Base-by-base conservation (phyloP, 164 flowering plant species). In the Pachysandra terminalis region DNA sequence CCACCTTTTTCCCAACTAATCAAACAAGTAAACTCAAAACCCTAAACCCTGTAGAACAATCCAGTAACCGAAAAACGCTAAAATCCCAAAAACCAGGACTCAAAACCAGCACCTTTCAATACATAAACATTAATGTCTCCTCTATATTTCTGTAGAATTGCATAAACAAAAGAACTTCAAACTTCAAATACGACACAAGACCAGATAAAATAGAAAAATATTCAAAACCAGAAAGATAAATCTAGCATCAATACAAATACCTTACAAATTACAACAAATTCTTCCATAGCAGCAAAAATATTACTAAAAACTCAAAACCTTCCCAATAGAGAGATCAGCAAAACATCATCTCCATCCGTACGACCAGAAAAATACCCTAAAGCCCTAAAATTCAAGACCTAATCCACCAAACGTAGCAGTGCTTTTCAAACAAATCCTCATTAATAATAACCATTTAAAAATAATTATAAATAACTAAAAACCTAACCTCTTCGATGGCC, bases 1-100 rank as follows among this genome's bases (percentile, higher is more conserved):
- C 61, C 64, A 45, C 71, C 56, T 27, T 21, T 41, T 28, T 22
- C 37, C 22, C 48, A 59, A 59, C 17, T 41, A 71, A 65, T 5
- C 60, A 61, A 64, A 68, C 13, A 61, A 68, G 27, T 70, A 66
- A 66, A 49, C n/a, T 22, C 63, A 59, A 59, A 54, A 45, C 41
- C 66, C 69, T 48, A 26, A 54, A 67, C 41, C 35, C 68, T 22
- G 41, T 45, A 70, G 21, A 61, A 35, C 48, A 56, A 52, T 23
- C 15, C 22, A 41, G 41, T 48, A 59, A 70, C 58, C 59, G 66
- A 37, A 65, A 58, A 51, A 15, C 55, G 23, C 41, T 32, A 64
- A 56, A 67, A 67, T 22, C 61, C 48, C 45, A 15, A 27, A 24
- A 45, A 45, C 51, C 17, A 1, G 4, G 17, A 45, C 51, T 15